A percentile compares a stretch with the other conserved stretches of the same genome.
phyloP scores from a whole-genome alignment of 768 basidiomycete species.

The Mycena rosella region DNA sequence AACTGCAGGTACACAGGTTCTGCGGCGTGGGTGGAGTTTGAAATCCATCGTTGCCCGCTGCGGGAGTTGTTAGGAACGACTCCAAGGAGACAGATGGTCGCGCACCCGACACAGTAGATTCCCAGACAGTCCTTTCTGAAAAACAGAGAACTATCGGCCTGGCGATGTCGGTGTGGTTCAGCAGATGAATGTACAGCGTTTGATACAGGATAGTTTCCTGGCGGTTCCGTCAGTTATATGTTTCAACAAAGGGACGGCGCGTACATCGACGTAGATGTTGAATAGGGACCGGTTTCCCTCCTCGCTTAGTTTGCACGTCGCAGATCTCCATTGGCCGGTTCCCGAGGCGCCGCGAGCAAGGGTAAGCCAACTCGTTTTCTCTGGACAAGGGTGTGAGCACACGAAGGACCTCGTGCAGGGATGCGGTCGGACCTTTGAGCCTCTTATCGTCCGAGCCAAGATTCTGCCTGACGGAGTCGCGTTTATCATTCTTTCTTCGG shows the following conservation, averaged over 20 bases:
- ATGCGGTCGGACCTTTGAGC: constrained; percentile 64
- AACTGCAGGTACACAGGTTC: constrained; percentile 86
- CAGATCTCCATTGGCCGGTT: constrained; percentile 78
- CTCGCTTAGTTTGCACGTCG: constrained; percentile 77
- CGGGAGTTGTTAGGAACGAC: constrained; percentile 16
- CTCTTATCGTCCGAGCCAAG: constrained; percentile 61
- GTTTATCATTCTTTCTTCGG: constrained; percentile 68
- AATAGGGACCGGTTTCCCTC: constrained; percentile 76
- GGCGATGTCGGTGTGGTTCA: constrained; percentile 88
- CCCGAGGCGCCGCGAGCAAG: constrained; percentile 64
- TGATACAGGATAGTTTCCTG: constrained; percentile 83
- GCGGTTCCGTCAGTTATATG: constrained; percentile 35
- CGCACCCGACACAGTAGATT: constrained; percentile 74
- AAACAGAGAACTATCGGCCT: constrained; percentile 80
- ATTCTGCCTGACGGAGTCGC: constrained; percentile 57
- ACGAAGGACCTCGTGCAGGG: background rate
- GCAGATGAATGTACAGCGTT: constrained; percentile 77
- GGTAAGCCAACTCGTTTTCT: constrained; percentile 80
- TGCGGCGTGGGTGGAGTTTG: constrained; percentile 54
- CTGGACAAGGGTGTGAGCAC: constrained; percentile 50
- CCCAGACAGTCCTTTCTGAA: constrained; percentile 81
- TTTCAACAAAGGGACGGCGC: constrained; percentile 35
- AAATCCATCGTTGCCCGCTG: constrained; percentile 74
- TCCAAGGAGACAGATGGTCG: constrained; percentile 19
- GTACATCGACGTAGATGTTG: constrained; percentile 82